A percentile compares a stretch with the other conserved stretches of the same genome.
Evolutionary conservation across 164 flowering plant species (phyloP).

Genomic region (Litsea cubeba): DNA sequence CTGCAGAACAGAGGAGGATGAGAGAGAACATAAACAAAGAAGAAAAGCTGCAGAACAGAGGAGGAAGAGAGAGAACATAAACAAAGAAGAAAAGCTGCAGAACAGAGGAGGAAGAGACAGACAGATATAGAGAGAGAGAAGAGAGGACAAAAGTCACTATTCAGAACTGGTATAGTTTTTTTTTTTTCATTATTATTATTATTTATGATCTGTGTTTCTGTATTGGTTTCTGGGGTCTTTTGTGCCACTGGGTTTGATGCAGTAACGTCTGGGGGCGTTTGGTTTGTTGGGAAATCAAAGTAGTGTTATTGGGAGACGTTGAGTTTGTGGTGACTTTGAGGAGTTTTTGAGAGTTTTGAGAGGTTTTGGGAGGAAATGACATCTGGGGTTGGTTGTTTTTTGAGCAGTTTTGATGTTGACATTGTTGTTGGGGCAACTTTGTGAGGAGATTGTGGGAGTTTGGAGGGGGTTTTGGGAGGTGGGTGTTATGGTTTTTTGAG

Average conservation of each 20-base stretch:
- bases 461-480: not conserved
- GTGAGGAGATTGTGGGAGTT: no score
- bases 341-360: not conserved
- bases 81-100: not conserved
- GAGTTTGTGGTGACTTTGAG: not conserved
- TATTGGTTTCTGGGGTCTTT: not conserved
- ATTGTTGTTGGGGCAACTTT: no score
- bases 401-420: no score
- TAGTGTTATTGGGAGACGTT: not conserved
- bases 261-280: not conserved
- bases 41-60: not conserved
- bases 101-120: no score
- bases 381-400: no score
- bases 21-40: not conserved
- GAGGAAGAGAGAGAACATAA: not conserved
- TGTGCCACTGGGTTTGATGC: not conserved
- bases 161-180: not conserved
- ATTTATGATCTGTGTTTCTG: not conserved
- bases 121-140: not conserved
- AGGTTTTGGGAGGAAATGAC: not conserved
- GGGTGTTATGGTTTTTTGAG: not conserved
- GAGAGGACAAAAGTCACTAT: no score
- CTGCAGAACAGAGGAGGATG: not conserved
- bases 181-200: not conserved
- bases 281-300: not conserved